These are phyloP conservation scores for Fraxinus platypoda DNA, from an alignment of 305 asterid species.

Conservation along the genomic window DNA sequence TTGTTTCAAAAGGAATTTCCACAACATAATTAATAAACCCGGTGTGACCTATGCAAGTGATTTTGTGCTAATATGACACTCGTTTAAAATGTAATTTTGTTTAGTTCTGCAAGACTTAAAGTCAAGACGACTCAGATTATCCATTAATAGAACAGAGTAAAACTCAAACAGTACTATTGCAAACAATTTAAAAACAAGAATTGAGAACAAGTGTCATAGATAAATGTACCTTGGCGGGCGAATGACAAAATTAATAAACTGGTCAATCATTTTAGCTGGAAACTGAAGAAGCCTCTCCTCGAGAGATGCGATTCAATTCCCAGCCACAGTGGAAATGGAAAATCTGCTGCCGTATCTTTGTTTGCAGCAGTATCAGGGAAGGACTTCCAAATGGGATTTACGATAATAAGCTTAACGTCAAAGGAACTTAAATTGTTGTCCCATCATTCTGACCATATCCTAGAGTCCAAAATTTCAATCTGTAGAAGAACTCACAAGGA, in stretches of 20 bases:
- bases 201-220: neutral
- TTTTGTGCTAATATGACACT: constrained; percentile 5
- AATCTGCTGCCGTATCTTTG: constrained; percentile 15
- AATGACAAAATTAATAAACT: constrained; percentile 91
- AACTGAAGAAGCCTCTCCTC: constrained; percentile 7
- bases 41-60: neutral
- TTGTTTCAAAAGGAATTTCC: neutral
- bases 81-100: neutral
- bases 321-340: constrained; percentile 25
- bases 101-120: constrained; percentile 3
- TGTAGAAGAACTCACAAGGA: constrained; percentile 8
- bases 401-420: constrained; percentile 11
- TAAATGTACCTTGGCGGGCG: constrained; percentile 82
- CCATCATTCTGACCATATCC: neutral
- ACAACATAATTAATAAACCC: constrained; percentile 5
- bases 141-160: neutral
- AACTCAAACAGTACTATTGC: neutral
- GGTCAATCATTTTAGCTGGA: constrained; percentile 76
- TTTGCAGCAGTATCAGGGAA: constrained; percentile 17
- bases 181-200: neutral
- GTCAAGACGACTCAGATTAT: constrained; percentile 1
- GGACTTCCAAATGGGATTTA: constrained; percentile 10
- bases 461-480: neutral
- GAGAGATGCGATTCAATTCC: constrained; percentile 17
- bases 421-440: constrained; percentile 16